A percentile compares a stretch with the other conserved stretches of the same genome.
These are phyloP conservation scores for Escovopsis sp. DNA, from an alignment of 2,329 filamentous ascomycete species.

Conservation along the genomic window DNA sequence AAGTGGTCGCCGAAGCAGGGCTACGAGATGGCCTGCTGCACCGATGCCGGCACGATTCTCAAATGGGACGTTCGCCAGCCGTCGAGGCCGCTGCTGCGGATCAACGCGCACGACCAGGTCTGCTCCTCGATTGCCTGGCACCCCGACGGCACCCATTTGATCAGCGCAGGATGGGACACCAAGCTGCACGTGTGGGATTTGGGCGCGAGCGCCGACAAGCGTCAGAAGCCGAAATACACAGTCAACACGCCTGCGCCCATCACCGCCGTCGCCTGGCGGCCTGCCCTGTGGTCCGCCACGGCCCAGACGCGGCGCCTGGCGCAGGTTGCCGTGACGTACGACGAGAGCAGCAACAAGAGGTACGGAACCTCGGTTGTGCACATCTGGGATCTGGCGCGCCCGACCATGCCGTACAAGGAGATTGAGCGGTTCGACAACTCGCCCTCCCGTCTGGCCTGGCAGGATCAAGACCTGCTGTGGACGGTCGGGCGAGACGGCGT, in stretches of 20 bases:
- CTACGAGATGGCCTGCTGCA: slow-evolving; percentile 47
- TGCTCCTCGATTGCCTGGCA: slow-evolving; percentile 51
- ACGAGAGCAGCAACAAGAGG: slow-evolving; percentile 36
- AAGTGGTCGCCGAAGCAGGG: slow-evolving; percentile 49
- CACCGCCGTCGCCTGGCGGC: slow-evolving; percentile 45
- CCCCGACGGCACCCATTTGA: slow-evolving; percentile 48
- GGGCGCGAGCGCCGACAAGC: slow-evolving; percentile 41
- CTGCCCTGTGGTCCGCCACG: slow-evolving; percentile 49
- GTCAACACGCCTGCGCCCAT: slow-evolving; percentile 46
- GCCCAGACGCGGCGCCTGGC: slow-evolving; percentile 43
- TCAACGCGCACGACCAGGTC: slow-evolving; percentile 45
- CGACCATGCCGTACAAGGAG: slow-evolving; percentile 51
- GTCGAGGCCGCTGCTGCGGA: slow-evolving; percentile 36
- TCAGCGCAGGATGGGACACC: slow-evolving; percentile 46
- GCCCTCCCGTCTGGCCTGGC: slow-evolving; percentile 46
- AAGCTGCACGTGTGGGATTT: slow-evolving; percentile 52
- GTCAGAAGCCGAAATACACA: slow-evolving; percentile 48
- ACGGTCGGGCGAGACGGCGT: slow-evolving; percentile 45
- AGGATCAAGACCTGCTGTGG: slow-evolving; percentile 50
- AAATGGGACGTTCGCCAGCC: slow-evolving; percentile 49
- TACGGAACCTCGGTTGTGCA: slow-evolving; percentile 45
- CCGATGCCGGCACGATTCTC: slow-evolving; percentile 43
- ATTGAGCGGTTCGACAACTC: slow-evolving; percentile 44
- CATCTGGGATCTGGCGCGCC: slow-evolving; percentile 53
- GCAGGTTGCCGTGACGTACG: slow-evolving; percentile 46